A percentile compares a stretch with the other conserved stretches of the same genome.
phyloP scores from a whole-genome alignment of 768 basidiomycete genomes.

The Hypsizygus marmoreus region DNA sequence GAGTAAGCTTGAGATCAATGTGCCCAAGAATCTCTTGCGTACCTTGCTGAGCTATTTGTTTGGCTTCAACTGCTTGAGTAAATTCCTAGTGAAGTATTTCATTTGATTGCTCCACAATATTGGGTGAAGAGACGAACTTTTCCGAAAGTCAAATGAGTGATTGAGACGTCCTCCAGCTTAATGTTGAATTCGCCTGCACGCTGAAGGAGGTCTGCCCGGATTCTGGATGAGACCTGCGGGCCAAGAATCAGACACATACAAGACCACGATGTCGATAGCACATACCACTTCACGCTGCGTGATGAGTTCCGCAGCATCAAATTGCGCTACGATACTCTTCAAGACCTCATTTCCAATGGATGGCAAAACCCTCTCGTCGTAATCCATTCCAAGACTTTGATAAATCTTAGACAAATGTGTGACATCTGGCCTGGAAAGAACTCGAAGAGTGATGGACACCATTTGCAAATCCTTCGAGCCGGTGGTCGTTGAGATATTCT shows the following conservation, averaged over 20 bases:
- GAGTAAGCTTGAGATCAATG: slow-evolving; percentile 5
- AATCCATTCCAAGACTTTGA: slow-evolving; percentile 92
- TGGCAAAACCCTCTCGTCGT: slow-evolving; percentile 96
- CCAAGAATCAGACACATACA: neutral
- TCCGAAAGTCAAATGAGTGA: slow-evolving; percentile 88
- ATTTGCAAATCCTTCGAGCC: slow-evolving; percentile 99
- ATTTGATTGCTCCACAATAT: neutral
- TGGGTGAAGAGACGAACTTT: slow-evolving; percentile 49
- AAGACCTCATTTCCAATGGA: slow-evolving; percentile 98
- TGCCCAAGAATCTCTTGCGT: slow-evolving; percentile 13
- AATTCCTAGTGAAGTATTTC: slow-evolving; percentile 62
- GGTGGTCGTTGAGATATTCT: slow-evolving; percentile 99
- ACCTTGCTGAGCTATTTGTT: slow-evolving; percentile 99
- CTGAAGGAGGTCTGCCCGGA: slow-evolving; percentile 88
- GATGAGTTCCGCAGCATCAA: slow-evolving; percentile 95
- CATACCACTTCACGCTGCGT: slow-evolving; percentile 96
- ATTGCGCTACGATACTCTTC: slow-evolving; percentile 97
- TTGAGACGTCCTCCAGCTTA: slow-evolving; percentile 94
- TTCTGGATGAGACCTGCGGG: slow-evolving; percentile 83
- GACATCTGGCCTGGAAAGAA: slow-evolving; percentile 91
- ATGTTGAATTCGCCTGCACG: slow-evolving; percentile 97
- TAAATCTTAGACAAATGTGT: slow-evolving; percentile 90
- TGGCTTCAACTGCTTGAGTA: slow-evolving; percentile 98
- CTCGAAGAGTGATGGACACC: slow-evolving; percentile 95
- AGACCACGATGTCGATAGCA: no score